Evolutionary conservation across 1,284 basidiomycete genomes (phyloP), one percentile per base, ranked within the genome.

Genomic region (Ustilago loliicola): DNA sequence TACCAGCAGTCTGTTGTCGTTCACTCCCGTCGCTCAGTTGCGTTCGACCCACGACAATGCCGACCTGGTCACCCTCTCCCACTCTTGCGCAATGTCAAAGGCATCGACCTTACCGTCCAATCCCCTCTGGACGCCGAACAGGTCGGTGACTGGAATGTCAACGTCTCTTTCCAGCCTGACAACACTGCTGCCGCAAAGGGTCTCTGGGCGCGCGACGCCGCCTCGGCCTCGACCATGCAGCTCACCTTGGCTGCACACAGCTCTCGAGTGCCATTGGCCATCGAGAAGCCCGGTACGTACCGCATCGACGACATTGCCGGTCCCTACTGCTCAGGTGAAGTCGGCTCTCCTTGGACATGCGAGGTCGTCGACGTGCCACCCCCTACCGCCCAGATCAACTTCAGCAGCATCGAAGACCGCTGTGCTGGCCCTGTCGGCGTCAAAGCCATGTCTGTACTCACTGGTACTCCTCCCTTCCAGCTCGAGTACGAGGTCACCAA

Each of bases 381-480:
- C 45, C 94, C 94, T 0, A 91, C 90, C 2, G 92, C 93, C 15
- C 91, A 94, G 82, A 94, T 97, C 76, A 91, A 92, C 84, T 95
- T 95, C 90, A 92, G 92, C 82, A 92, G 93, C 61, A 93, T 98
- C 77, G 93, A 96, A 80, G 96, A 80, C 61, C 79, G 67, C 71
- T 98, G 95, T 85, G 95, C 94, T 38, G 94, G 95, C 15, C 95
- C 98, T 78, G 95, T 94, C 29, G 96, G 96, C 10, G 93, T 96
- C 57, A 92, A 92, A 29, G 94, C 94, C 6, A 91, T 92, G 15
- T 91, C 98, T 52, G 91, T 95, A 56, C 89, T 98, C 51, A 93
- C 92, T 48, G 96, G 96, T 23, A 93, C 91, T 1, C 93, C 95
- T 36, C 96, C 96, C 1, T 98, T 98, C 91, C 91, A 85, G 95